These are phyloP conservation scores for Senna tora DNA, from an alignment of 306 rosid species.

Conservation along the genomic window DNA sequence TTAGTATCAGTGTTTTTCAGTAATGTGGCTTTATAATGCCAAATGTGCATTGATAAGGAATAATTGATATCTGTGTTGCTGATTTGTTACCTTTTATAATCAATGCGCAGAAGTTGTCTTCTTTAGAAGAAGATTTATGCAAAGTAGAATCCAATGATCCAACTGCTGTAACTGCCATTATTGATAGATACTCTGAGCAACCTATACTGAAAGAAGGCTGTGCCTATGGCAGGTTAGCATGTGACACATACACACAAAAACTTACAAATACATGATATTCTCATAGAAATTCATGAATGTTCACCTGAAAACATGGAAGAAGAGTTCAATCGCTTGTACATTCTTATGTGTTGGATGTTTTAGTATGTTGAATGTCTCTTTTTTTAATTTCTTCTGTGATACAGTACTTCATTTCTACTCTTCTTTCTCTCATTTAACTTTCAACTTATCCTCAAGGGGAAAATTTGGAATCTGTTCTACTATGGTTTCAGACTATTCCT, in stretches of 20 bases:
- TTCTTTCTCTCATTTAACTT: too few relatives aligned
- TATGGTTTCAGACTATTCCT: not conserved
- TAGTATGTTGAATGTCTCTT: too few relatives aligned
- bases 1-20: not conserved
- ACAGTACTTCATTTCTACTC: too few relatives aligned
- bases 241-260: not conserved
- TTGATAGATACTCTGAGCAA: slow-evolving; percentile 59
- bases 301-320: not conserved
- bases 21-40: not conserved
- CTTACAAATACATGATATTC: not conserved
- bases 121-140: slow-evolving; percentile 74
- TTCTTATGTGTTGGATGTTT: too few relatives aligned
- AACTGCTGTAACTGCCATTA: slow-evolving; percentile 54
- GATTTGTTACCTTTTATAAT: slow-evolving; percentile 35
- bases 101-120: slow-evolving; percentile 58
- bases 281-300: not conserved
- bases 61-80: slow-evolving; percentile 11
- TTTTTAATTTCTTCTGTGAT: too few relatives aligned
- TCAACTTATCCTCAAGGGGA: too few relatives aligned
- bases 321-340: not conserved
- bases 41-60: not conserved
- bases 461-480: not conserved
- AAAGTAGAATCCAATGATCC: slow-evolving; percentile 61
- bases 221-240: slow-evolving; percentile 58
- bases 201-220: slow-evolving; percentile 64